These are phyloP conservation scores for Zanthoxylum bungeanum DNA, from an alignment of 345 rosid species.

Conservation along the genomic window DNA sequence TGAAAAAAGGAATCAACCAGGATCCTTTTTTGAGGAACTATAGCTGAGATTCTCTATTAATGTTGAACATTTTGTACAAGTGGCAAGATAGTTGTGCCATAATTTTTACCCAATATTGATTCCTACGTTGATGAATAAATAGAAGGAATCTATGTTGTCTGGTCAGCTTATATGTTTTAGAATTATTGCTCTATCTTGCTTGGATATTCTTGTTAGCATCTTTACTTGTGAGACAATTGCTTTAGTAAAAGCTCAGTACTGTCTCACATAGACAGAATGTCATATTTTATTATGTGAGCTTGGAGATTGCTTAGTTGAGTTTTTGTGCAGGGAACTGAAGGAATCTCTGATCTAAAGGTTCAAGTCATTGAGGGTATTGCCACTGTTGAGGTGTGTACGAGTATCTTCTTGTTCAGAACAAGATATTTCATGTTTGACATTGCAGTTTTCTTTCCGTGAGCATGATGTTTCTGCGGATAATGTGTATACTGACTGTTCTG, in stretches of 20 bases:
- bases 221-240: background rate
- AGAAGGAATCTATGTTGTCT: background rate
- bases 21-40: background rate
- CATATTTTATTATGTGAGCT: background rate
- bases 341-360: conserved; percentile 63
- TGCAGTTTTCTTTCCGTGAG: background rate
- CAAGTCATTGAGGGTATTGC: conserved; percentile 78
- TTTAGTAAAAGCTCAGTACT: background rate
- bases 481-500: background rate
- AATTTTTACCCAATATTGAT: background rate
- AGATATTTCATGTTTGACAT: background rate
- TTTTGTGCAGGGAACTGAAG: conserved; percentile 49
- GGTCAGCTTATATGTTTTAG: background rate
- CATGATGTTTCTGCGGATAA: background rate
- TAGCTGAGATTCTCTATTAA: background rate
- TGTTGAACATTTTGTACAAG: background rate
- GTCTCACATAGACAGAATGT: background rate
- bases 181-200: background rate
- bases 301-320: background rate
- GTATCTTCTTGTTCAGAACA: background rate
- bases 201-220: background rate
- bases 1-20: background rate
- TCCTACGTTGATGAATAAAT: background rate
- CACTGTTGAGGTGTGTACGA: conserved; percentile 60
- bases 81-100: background rate